A percentile compares a stretch with the other conserved stretches of the same genome.
Evolutionary conservation across 1,284 basidiomycete genomes (phyloP).

Genomic region (Irpex sp.): DNA sequence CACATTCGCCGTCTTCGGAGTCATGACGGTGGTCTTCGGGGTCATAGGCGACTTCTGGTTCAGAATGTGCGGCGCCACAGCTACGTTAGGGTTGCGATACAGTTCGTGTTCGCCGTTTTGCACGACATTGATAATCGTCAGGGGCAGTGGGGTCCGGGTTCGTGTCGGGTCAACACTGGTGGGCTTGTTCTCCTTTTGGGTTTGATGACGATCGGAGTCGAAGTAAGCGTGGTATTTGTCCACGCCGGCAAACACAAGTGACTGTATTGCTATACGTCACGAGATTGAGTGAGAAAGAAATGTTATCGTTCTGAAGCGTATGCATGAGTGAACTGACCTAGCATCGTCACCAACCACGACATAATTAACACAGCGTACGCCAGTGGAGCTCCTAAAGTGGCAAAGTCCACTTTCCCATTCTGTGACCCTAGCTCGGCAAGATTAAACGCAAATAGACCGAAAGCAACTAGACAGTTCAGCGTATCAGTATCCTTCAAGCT

Average conservation of each 20-base stretch:
- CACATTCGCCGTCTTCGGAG: not conserved
- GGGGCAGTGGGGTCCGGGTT: not conserved
- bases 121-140: constrained; percentile 1
- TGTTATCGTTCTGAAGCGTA: too few relatives aligned
- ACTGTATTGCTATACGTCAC: not conserved
- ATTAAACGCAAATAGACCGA: not conserved
- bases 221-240: not conserved
- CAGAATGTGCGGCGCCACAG: not conserved
- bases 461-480: not conserved
- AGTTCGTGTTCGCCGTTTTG: constrained; percentile 2
- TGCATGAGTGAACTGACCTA: too few relatives aligned
- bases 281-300: not conserved
- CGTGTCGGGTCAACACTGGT: not conserved
- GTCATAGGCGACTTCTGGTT: not conserved
- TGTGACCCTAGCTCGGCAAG: not conserved
- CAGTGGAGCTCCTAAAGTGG: not conserved
- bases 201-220: not conserved
- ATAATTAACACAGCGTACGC: constrained; percentile 3
- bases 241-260: not conserved
- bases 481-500: not conserved
- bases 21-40: not conserved
- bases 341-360: constrained; percentile 4
- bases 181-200: not conserved
- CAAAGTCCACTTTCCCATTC: not conserved
- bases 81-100: not conserved